Evolutionary conservation across 225 moss, liverwort and hornwort genomes (phyloP), one percentile per base, ranked within the genome.

Genomic region (Bryoerythrophyllum caledonicum): DNA sequence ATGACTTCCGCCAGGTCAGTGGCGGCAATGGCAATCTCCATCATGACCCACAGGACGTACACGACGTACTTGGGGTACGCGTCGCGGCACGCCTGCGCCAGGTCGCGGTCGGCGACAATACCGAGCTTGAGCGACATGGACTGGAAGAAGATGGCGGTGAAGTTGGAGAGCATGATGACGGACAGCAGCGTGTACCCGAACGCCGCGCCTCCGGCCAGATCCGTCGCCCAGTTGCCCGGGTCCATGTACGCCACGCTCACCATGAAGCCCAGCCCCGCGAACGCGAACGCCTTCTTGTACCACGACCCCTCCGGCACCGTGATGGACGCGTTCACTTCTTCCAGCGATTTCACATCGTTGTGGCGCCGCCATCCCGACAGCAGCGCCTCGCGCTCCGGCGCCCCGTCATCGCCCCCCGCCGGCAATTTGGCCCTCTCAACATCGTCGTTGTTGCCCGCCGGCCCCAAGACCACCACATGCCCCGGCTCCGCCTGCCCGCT

Each of bases 161-260:
- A 68, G 73, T 89, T 96, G 52, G 95, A 93, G 10, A 96, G 70
- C 14, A 96, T 14, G 65, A 96, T 23, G 75, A 96, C 90, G 34
- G 75, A 78, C 4, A 96, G 86, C 4, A 96, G 83, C 6, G 91
- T 91, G 82, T 96, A 96, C 8, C 95, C 95, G n/a, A 80, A 96
- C 2, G 82, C 72, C 0, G 95, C 88, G 8, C 95, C 95, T 35
- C 95, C 95, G 44, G 65, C 71, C 70, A 96, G 85, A 73, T 93
- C 91, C 5, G 93, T 96, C 23, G 95, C 95, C 95, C 95, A 96
- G 54, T 96, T 96, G 2, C 93, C 95, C 3, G 95, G 95, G 61
- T 93, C 95, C 95, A 96, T 96, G 86, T 96, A 96, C 13, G 93
- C 95, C 21, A 93, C 93, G 74, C 91, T 91, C 70, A 93, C 82